Base-by-base conservation (phyloP, 805 yeast species). In the Starmera quercuum region DNA sequence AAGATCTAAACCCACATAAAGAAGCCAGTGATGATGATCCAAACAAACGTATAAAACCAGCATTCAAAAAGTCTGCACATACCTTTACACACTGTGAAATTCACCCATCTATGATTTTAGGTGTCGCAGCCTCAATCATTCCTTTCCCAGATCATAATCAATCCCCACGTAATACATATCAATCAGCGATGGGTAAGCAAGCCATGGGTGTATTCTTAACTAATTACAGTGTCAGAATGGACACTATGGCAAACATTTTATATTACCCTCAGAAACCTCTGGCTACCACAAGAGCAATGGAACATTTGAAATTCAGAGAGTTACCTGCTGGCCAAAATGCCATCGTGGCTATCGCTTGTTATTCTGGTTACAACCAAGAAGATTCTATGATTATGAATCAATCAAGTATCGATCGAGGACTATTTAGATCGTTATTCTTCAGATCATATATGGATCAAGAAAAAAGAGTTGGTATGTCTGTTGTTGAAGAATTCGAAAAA, bases 311-410 rank as follows among this genome's bases (percentile, higher is more conserved):
- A 64, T 92, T 92, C 68, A 76, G 98, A 68, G 98, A 92, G 63
- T 71, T 92, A 43, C 98, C 98, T 25, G 98, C 98, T 39, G 98
- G 98, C 39, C 98, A 92, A 67, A 92, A 92, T 57, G 98, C 98
- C 19, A 78, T 92, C 61, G 98, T 92, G 30, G 98, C 98, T 20
- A 92, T 92, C 71, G 76, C 95, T 29, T 92, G 98, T 74, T 92
- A 92, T 64, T 84, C 95, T 27, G 98, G 98, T 55, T 92, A 92
- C 64, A 92, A 92, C 63, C 98, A 92, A 71, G 98, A 92, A 82
- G 98, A 92, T 82, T 92, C 98, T 27, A 86, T 92, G 92, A 92
- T 92, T 67, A 92, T 92, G 98, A 92, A 92, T 61, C 98, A 92
- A 68, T 82, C 95, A 9, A 84, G 95, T 24, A 92, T 92, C 56